Conservation (phyloP, 345 rosid genomes). For the Eucalyptus caleyi region DNA sequence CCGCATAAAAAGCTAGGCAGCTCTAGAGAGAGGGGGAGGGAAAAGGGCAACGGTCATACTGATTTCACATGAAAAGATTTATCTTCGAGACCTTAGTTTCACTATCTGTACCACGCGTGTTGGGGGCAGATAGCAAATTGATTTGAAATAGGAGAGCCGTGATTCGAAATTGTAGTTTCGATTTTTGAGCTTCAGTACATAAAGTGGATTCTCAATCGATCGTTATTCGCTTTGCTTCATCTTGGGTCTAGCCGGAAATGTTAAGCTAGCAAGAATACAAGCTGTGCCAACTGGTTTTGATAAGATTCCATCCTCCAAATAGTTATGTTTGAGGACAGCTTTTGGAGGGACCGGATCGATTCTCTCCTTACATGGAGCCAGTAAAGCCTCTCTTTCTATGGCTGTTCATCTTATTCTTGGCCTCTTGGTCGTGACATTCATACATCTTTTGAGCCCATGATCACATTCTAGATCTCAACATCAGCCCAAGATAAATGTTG, state of each 20-base stretch:
- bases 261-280: neutral
- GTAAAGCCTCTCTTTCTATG: neutral
- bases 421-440: neutral
- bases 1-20: neutral
- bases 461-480: neutral
- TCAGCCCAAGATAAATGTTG: neutral
- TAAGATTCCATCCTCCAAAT: neutral
- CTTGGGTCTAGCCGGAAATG: neutral
- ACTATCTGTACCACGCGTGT: neutral
- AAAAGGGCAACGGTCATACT: neutral
- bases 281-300: neutral
- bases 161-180: neutral
- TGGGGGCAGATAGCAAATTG: too few species aligned
- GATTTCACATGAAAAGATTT: neutral
- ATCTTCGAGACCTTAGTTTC: neutral
- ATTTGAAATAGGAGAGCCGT: neutral
- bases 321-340: neutral
- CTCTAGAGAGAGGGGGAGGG: neutral
- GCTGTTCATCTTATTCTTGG: neutral
- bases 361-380: neutral
- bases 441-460: neutral
- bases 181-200: neutral
- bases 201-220: neutral
- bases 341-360: neutral
- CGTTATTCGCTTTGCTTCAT: neutral